Conservation (phyloP, 2,329 filamentous ascomycete species). For the Sordariomycetes sp. region DNA sequence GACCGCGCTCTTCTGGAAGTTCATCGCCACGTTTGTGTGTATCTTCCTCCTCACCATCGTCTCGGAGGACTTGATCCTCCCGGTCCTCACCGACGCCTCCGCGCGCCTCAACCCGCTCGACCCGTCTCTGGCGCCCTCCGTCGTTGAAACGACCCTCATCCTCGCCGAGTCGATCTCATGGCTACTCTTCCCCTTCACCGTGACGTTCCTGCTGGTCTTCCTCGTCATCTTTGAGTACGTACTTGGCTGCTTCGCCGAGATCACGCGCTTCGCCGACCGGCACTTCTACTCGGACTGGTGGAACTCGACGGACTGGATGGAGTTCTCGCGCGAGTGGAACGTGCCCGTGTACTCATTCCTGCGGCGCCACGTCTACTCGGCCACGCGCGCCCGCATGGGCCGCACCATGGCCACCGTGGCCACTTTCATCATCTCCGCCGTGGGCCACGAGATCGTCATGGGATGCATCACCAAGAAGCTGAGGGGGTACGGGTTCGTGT, state of each 20-base stretch:
- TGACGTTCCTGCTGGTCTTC: conserved; percentile 90
- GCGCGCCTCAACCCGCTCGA: conserved; percentile 33
- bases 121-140: conserved; percentile 20
- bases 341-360: conserved; percentile 96
- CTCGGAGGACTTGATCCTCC: conserved; percentile 91
- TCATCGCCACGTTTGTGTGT: conserved; percentile 84
- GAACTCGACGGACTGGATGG: conserved; percentile 81
- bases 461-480: conserved; percentile 97
- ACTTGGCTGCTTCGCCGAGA: conserved; percentile 86
- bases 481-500: conserved; percentile 82
- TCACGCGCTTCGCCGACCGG: conserved; percentile 85
- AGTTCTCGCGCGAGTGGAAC: conserved; percentile 95
- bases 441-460: conserved; percentile 94
- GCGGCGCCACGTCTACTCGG: conserved; percentile 85
- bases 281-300: conserved; percentile 81
- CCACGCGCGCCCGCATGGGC: conserved; percentile 66
- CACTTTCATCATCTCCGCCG: conserved; percentile 81
- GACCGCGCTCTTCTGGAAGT: conserved; percentile 73
- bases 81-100: conserved; percentile 67
- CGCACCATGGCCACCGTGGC: conserved; percentile 70
- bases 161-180: conserved; percentile 82
- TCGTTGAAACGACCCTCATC: conserved; percentile 63
- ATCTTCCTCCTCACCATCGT: conserved; percentile 89
- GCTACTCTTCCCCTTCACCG: conserved; percentile 94
- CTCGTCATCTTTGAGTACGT: conserved; percentile 98